phyloP scores from a whole-genome alignment of 2,329 filamentous ascomycete species.

The Madurella fahalii region DNA sequence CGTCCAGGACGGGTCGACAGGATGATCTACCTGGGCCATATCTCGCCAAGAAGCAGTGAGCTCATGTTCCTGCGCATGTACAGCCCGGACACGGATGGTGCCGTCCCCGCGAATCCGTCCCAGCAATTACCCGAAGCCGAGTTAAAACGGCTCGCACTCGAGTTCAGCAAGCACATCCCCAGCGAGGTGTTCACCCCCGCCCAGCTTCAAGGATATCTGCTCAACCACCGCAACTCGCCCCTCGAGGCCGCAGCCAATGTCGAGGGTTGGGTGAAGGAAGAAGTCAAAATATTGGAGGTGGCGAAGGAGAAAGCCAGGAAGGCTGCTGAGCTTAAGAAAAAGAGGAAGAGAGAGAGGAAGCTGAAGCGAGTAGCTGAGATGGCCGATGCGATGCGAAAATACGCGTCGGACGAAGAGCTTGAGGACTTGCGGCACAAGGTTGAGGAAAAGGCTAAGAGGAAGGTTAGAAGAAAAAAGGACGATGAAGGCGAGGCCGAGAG shows the following conservation, averaged over 20 bases:
- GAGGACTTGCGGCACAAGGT: constrained; percentile 10
- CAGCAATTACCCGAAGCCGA: constrained; percentile 23
- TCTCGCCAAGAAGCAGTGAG: constrained; percentile 40
- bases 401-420: constrained; percentile 12
- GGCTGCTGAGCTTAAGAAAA: constrained; percentile 20
- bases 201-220: constrained; percentile 46
- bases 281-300: constrained; percentile 28
- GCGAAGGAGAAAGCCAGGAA: constrained; percentile 25
- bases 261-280: constrained; percentile 35
- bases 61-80: constrained; percentile 48
- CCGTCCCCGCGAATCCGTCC: constrained; percentile 6
- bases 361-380: constrained; percentile 1
- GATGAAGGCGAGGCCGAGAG: neutral
- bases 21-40: constrained; percentile 54
- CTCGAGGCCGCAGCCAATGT: constrained; percentile 34
- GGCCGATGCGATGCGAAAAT: constrained; percentile 12
- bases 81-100: constrained; percentile 29
- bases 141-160: constrained; percentile 43
- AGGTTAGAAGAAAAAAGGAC: neutral
- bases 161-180: constrained; percentile 52
- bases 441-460: neutral
- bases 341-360: constrained; percentile 18
- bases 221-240: constrained; percentile 40
- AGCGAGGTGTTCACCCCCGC: constrained; percentile 46
- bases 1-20: constrained; percentile 65